Conservation (phyloP, 2,329 filamentous ascomycete genomes). For the Coniochaeta sp. region DNA sequence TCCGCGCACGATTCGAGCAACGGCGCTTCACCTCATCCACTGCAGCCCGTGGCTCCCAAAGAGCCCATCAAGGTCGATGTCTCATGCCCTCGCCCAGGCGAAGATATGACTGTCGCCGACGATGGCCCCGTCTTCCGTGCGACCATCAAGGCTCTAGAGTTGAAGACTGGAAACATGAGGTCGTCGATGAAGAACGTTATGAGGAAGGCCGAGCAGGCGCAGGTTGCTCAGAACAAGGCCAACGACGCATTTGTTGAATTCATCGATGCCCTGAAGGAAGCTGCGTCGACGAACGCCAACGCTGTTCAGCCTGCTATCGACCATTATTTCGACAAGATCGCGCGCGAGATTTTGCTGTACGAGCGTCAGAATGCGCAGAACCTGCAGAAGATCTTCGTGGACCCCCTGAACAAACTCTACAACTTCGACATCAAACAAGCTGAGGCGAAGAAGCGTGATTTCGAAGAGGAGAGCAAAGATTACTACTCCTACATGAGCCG, state of each 20-base stretch:
- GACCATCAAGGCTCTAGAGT: conserved; percentile 92
- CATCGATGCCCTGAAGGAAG: conserved; percentile 78
- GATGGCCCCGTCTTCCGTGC: conserved; percentile 94
- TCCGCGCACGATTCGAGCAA: conserved; percentile 27
- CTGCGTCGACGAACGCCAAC: conserved; percentile 84
- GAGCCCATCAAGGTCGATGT: conserved; percentile 76
- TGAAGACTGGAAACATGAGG: conserved; percentile 93
- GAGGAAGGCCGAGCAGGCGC: conserved; percentile 85
- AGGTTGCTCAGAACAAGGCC: conserved; percentile 69
- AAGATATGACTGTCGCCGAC: conserved; percentile 78
- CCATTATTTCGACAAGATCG: conserved; percentile 97
- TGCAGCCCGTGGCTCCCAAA: conserved; percentile 19
- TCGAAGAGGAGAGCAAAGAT: conserved; percentile 97
- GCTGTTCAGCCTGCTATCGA: conserved; percentile 95
- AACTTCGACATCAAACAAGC: conserved; percentile 96
- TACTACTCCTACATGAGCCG: conserved; percentile 94
- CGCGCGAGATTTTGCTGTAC: conserved; percentile 79
- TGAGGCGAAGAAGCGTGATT: conserved; percentile 92
- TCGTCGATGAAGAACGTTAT: conserved; percentile 92
- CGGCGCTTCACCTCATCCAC: conserved; percentile 11
- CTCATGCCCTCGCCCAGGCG: conserved; percentile 74
- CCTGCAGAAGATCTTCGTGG: conserved; percentile 88
- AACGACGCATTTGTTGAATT: conserved; percentile 82
- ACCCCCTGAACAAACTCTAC: conserved; percentile 86
- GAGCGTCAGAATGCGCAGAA: conserved; percentile 78